Percentiles rank a stretch among this genome's conserved stretches.
Conservation (phyloP, 169 alveolate genomes). For the Plasmodium knowlesi region DNA sequence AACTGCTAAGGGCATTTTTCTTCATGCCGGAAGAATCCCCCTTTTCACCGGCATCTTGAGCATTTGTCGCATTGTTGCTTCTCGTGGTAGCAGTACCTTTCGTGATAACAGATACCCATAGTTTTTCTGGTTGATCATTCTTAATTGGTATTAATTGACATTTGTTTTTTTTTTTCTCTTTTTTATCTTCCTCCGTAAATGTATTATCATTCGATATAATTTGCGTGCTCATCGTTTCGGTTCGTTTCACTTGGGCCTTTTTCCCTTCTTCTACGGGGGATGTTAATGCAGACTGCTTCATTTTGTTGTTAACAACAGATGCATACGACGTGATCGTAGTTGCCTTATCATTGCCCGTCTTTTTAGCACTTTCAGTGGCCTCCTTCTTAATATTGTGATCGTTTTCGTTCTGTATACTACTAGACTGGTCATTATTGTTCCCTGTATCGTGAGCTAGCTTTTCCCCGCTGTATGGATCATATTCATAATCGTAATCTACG, state of each 20-base stretch:
- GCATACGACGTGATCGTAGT: slow-evolving; percentile 36
- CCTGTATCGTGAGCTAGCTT: slow-evolving; percentile 1
- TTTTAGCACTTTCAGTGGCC: not conserved
- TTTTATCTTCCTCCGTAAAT: slow-evolving; percentile 13
- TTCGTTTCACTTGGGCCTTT: slow-evolving; percentile 4
- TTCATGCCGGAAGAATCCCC: slow-evolving; percentile 1
- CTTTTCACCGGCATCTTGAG: slow-evolving; percentile 1
- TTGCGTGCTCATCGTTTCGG: not conserved
- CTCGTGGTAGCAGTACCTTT: slow-evolving; percentile 26
- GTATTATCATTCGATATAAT: not conserved
- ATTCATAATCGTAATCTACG: slow-evolving; percentile 48
- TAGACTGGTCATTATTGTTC: not conserved
- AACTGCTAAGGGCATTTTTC: slow-evolving; percentile 13
- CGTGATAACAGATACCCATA: slow-evolving; percentile 63
- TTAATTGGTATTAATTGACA: slow-evolving; percentile 32
- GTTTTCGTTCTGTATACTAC: not conserved
- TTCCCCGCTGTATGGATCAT: slow-evolving; percentile 55
- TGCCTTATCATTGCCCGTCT: slow-evolving; percentile 4
- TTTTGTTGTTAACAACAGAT: slow-evolving; percentile 45
- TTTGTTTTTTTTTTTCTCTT: slow-evolving; percentile 44
- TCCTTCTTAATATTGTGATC: not conserved
- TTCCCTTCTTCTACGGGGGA: slow-evolving; percentile 4
- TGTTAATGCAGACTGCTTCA: not conserved
- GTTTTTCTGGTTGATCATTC: slow-evolving; percentile 39
- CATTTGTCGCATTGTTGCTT: not conserved